Conservation (phyloP, 768 basidiomycete species). For the Boletus bicolor region DNA sequence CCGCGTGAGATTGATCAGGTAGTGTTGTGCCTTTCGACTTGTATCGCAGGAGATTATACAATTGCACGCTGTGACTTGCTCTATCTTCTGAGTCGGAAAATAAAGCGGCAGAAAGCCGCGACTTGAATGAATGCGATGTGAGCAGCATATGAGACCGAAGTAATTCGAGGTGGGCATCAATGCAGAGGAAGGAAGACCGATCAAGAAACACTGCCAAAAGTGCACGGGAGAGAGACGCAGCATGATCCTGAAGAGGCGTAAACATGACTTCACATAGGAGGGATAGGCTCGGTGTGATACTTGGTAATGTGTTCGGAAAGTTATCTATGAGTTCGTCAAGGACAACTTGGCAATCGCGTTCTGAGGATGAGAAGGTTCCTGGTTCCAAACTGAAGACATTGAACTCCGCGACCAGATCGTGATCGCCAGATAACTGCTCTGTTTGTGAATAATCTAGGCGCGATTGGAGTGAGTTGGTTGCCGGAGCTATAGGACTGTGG, state of each 20-base stretch:
- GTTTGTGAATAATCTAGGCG: neutral
- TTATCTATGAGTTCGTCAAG: constrained; percentile 48
- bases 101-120: constrained; percentile 63
- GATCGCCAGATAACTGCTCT: constrained; percentile 5
- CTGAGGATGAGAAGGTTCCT: constrained; percentile 35
- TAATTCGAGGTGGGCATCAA: constrained; percentile 63
- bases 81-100: constrained; percentile 71
- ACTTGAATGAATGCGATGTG: constrained; percentile 69
- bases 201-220: constrained; percentile 67
- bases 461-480: neutral
- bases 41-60: constrained; percentile 24
- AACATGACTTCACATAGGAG: constrained; percentile 64
- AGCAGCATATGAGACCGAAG: constrained; percentile 75
- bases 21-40: constrained; percentile 13
- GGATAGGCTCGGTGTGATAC: constrained; percentile 59
- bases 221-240: constrained; percentile 60
- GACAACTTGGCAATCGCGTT: constrained; percentile 14
- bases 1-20: constrained; percentile 19
- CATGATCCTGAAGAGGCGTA: constrained; percentile 56
- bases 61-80: constrained; percentile 31
- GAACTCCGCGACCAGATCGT: constrained; percentile 46
- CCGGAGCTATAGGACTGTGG: neutral
- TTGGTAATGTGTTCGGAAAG: constrained; percentile 60
- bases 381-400: constrained; percentile 67
- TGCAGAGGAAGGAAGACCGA: constrained; percentile 59